Percentiles rank a stretch among this genome's conserved stretches.
These are phyloP conservation scores for Agarophyton chilense DNA, from an alignment of 23 red algal species.

Conservation along the genomic window DNA sequence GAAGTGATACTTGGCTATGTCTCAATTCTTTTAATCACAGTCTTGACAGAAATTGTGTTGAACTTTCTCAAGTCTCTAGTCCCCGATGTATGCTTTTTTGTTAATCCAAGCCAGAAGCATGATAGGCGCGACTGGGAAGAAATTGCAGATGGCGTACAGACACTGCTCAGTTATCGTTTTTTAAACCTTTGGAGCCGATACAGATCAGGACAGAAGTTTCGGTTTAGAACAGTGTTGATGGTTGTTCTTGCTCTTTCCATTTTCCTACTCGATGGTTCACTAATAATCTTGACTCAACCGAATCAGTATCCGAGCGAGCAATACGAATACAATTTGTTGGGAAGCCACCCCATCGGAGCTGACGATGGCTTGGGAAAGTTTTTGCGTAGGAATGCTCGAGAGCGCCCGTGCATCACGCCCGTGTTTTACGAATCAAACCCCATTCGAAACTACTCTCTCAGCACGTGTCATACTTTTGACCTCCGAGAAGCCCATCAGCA, in stretches of 20 bases:
- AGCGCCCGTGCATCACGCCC: slow-evolving; percentile 23
- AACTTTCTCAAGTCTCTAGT: not conserved
- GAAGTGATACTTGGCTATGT: slow-evolving; percentile 29
- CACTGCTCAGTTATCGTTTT: not conserved
- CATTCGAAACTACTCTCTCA: slow-evolving; percentile 35
- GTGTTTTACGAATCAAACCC: not conserved
- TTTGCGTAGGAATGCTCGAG: not conserved
- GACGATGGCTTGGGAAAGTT: slow-evolving; percentile 11
- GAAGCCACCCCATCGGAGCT: slow-evolving; percentile 12
- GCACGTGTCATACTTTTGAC: not conserved
- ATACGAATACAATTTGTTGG: slow-evolving; percentile 16
- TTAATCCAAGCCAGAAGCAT: not conserved
- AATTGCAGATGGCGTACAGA: not conserved
- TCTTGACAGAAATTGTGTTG: slow-evolving; percentile 18
- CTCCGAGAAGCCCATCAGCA: not conserved
- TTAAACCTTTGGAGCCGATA: not conserved
- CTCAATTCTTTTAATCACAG: slow-evolving; percentile 20
- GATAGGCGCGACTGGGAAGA: not conserved
- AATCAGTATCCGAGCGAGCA: not conserved
- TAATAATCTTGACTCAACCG: not conserved
- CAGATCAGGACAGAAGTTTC: not conserved
- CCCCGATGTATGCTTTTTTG: not conserved
- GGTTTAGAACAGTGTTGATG: not conserved
- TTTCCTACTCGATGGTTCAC: not conserved
- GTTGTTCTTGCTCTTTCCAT: not conserved